Evolutionary conservation across 306 rosid genomes (phyloP).

Genomic region (Prunus davidiana): DNA sequence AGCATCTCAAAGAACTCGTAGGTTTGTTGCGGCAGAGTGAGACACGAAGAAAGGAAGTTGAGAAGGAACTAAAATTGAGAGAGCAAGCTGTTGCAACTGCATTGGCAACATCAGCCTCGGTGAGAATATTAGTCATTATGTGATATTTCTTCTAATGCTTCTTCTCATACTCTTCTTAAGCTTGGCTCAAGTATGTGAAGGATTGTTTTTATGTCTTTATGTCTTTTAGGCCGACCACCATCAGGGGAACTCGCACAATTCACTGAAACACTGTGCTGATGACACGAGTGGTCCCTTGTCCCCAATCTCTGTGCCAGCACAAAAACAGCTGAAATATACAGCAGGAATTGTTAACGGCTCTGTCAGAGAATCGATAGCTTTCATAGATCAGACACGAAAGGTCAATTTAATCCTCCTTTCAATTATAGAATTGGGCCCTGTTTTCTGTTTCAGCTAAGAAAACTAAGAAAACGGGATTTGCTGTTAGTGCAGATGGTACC

Average conservation of each 20-base stretch:
- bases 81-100: constrained; percentile 70
- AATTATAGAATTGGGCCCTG: constrained; percentile 16
- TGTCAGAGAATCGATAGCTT: constrained; percentile 68
- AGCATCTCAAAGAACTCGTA: constrained; percentile 95
- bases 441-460: constrained; percentile 25
- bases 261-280: constrained; percentile 64
- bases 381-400: constrained; percentile 72
- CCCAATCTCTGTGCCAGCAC: constrained; percentile 77
- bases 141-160: neutral
- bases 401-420: constrained; percentile 35
- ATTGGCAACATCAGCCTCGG: constrained; percentile 75
- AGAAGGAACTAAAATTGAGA: constrained; percentile 87
- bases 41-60: constrained; percentile 83
- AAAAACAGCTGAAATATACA: constrained; percentile 78
- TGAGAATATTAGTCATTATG: constrained; percentile 33
- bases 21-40: constrained; percentile 95
- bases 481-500: constrained; percentile 80
- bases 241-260: constrained; percentile 62
- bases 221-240: constrained; percentile 33
- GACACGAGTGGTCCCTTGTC: constrained; percentile 67
- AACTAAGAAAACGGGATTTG: constrained; percentile 27
- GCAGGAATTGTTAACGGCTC: constrained; percentile 83
- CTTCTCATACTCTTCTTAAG: neutral
- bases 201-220: constrained; percentile 8
- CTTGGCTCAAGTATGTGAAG: neutral